Evolutionary conservation across 2,329 filamentous ascomycete species (phyloP).

Genomic region (Fusarium acutatum): DNA sequence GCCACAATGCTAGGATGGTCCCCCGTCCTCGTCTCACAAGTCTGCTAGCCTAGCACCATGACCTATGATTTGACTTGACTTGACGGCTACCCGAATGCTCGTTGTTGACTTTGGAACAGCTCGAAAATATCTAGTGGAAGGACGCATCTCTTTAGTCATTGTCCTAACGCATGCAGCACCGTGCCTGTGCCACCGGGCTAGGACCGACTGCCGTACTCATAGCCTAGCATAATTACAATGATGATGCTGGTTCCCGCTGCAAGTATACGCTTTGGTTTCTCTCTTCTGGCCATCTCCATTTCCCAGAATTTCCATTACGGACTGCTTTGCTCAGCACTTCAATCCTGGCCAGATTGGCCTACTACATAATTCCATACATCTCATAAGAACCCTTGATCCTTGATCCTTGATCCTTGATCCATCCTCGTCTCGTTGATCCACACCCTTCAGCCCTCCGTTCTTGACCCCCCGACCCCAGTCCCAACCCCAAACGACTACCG

Average conservation of each 20-base stretch:
- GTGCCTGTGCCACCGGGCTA: constrained; percentile 35
- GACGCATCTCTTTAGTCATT: constrained; percentile 22
- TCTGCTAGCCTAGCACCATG: constrained; percentile 15
- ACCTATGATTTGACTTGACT: constrained; percentile 20
- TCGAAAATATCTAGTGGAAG: constrained; percentile 12
- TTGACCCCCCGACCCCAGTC: constrained; percentile 36
- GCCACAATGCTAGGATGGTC: constrained; percentile 28
- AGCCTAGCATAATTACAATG: constrained; percentile 28
- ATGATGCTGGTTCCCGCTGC: constrained; percentile 41
- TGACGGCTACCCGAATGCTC: constrained; percentile 5
- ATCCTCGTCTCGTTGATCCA: constrained; percentile 34
- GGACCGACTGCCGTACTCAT: constrained; percentile 25
- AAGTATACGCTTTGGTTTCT: constrained; percentile 27
- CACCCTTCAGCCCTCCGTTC: constrained; percentile 40
- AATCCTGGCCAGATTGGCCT: constrained; percentile 2
- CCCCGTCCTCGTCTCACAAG: constrained; percentile 16
- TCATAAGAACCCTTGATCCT: constrained; percentile 30
- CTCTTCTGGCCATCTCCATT: not conserved
- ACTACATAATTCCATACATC: constrained; percentile 10
- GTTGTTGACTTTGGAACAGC: constrained; percentile 4
- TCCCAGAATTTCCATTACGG: constrained; percentile 9
- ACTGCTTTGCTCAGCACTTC: constrained; percentile 16
- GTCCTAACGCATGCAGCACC: constrained; percentile 33
- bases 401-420: constrained; percentile 29
- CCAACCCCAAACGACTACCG: constrained; percentile 43